Evolutionary conservation across 352 stramenopile species (phyloP).

Genomic region (Pythium utonaiense): DNA sequence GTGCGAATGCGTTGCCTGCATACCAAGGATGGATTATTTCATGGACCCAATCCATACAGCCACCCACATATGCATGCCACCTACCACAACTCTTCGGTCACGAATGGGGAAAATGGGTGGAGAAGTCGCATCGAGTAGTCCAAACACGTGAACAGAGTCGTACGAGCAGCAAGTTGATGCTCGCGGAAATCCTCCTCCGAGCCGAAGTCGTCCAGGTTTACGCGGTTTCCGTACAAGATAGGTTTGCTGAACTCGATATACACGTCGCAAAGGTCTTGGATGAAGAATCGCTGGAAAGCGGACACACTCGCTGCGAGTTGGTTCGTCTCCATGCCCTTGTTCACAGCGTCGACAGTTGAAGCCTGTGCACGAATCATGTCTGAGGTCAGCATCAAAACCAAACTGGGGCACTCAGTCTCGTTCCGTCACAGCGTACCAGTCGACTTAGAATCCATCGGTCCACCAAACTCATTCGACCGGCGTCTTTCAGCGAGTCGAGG

Average conservation of each 20-base stretch:
- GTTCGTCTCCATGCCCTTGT: slow-evolving; percentile 64
- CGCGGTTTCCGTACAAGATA: slow-evolving; percentile 71
- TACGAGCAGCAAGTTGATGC: slow-evolving; percentile 82
- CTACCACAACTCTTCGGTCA: slow-evolving; percentile 99
- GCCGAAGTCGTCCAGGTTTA: slow-evolving; percentile 29
- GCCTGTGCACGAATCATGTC: background rate
- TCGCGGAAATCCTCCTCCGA: slow-evolving; percentile 55
- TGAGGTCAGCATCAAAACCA: background rate
- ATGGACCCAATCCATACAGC: background rate
- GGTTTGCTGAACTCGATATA: slow-evolving; percentile 89
- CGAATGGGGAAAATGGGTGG: slow-evolving; percentile 99
- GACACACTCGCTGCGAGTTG: slow-evolving; percentile 64
- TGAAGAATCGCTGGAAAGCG: slow-evolving; percentile 78
- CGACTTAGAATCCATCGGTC: slow-evolving; percentile 87
- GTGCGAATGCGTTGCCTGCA: slow-evolving; percentile 56
- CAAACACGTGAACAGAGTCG: slow-evolving; percentile 92
- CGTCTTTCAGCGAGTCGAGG: slow-evolving; percentile 11
- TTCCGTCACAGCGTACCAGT: too few species aligned
- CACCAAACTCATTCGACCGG: slow-evolving; percentile 47
- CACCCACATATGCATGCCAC: background rate
- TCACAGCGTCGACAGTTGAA: slow-evolving; percentile 42
- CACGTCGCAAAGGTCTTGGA: slow-evolving; percentile 85
- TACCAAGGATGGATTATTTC: background rate
- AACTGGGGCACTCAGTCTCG: background rate
- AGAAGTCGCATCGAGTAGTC: slow-evolving; percentile 95